Base-by-base conservation (phyloP, 306 rosid genomes). In the Neltuma alba region DNA sequence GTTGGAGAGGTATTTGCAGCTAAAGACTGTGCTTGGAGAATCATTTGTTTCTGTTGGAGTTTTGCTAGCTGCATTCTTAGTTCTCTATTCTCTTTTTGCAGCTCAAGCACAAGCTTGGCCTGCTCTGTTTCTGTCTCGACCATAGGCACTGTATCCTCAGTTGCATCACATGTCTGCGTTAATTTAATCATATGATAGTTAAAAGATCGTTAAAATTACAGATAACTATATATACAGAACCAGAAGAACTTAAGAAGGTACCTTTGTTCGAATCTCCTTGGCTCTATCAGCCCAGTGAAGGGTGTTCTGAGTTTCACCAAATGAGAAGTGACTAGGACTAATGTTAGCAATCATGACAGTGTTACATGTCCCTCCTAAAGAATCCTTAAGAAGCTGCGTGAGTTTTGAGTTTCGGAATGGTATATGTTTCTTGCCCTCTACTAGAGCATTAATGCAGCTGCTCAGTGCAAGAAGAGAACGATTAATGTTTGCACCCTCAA, bases 271-370 rank as follows among this genome's bases (percentile, higher is more conserved):
- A 77, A 95, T 95, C 87, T 95, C 97, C 89, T 95, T 95, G 77
- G 99, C 97, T 75, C 98, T 92, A 76, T 95, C 98, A 38, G 99
- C 98, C 98, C 99, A 95, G 52, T 93, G 98, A 79, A 95, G 96
- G 4, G 98, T 92, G 82, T 93, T 95, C 79, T 95, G 98, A 45
- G 97, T 95, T 89, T 93, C 99, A 65, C 98, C 94, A 83, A 95
- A 95, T 50, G 92, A 84, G 78, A 91, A 89, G 86, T 88, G 85
- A 83, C 97, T 91, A 13, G 99, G 99, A 82, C 99, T 93, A 74
- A 95, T 88, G 84, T 95, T 95, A 62, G 98, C 99, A 72, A 95
- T 95, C 99, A 95, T 93, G 57, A 95, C 96, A 62, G 98, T 95
- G 74, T 95, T 93, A 72, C 99, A 93, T 72, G 90, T 80, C 78